Evolutionary conservation across 495 filamentous ascomycete species (phyloP), one percentile per base, ranked within the genome.

Genomic region (Penicillium silybi): DNA sequence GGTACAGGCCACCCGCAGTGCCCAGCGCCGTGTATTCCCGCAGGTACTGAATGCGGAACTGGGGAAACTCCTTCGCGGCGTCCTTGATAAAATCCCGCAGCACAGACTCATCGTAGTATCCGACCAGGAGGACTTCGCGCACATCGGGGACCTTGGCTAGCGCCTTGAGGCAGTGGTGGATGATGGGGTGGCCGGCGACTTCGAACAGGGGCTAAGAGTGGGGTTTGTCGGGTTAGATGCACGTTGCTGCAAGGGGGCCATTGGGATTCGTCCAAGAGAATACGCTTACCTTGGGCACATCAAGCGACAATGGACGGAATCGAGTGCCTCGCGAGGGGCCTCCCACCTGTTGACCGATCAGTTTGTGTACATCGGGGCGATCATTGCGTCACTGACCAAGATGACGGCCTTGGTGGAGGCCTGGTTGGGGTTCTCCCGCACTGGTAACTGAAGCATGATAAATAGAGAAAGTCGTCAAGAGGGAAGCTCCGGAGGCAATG

Each of bases 61-160:
- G 82, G 44, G 93, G 91, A 69, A 92, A 95, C 60, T 90, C 86
- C 62, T 81, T 82, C 43, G 83, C 74, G 53, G 90, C 78, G 62
- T 95, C 88, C 71, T 96, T 95, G 72, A 97, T 96, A 77, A 97
- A 97, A 64, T 96, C 90, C 53, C 91, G 89, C 80, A 97, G 97
- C 53, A 97, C 88, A 47, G 82, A 77, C 72, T 99, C 93, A 57
- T 99, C 93, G 71, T 97, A 99, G 81, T 99, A 99, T 64, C 93
- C 93, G 64, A 99, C 92, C 62, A 99, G 80, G 75, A 92, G 88
- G 52, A 99, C 95, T 70, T 99, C 93, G 57, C 90, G 87, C 67
- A 99, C 95, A 55, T 85, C 85, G 60, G 89, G 86, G 51, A 97
- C 89, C 69, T 93, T 96, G 48, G 88, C 82, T 57, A 97, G 82